Conservation (phyloP, 441 rosid species). For the Sinapis alba region DNA sequence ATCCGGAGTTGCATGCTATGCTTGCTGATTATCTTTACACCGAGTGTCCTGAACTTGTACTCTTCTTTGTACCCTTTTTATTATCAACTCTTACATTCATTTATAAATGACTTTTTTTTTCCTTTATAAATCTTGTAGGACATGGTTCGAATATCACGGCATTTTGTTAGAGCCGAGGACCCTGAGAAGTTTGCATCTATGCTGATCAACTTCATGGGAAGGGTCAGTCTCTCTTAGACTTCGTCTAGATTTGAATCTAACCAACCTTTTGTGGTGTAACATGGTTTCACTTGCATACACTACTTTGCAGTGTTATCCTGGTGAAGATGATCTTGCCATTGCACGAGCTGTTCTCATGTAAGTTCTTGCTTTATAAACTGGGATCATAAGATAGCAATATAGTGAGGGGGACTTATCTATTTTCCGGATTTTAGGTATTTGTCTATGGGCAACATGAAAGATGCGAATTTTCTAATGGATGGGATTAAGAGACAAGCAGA, state of each 20-base stretch:
- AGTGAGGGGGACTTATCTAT: background rate
- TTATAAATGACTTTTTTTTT: too few species aligned
- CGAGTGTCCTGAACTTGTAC: slow-evolving; percentile 89
- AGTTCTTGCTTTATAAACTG: slow-evolving; percentile 31
- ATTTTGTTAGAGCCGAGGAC: slow-evolving; percentile 84
- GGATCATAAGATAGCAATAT: background rate
- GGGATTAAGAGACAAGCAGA: slow-evolving; percentile 73
- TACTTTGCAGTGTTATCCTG: slow-evolving; percentile 88
- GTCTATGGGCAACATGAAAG: slow-evolving; percentile 79
- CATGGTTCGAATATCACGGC: slow-evolving; percentile 27
- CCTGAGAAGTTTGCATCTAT: slow-evolving; percentile 74
- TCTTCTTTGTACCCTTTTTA: slow-evolving; percentile 28
- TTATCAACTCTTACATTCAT: background rate
- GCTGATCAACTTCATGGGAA: slow-evolving; percentile 84
- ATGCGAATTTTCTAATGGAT: slow-evolving; percentile 76
- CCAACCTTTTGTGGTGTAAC: background rate
- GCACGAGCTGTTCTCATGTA: slow-evolving; percentile 83
- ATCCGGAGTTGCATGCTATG: slow-evolving; percentile 80
- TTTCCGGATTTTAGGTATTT: slow-evolving; percentile 56
- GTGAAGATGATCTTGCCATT: slow-evolving; percentile 95
- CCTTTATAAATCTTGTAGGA: too few species aligned
- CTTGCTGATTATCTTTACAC: slow-evolving; percentile 87
- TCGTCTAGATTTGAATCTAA: slow-evolving; percentile 13
- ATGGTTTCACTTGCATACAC: slow-evolving; percentile 26
- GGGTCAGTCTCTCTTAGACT: slow-evolving; percentile 54